Evolutionary conservation across 257 asterid genomes (phyloP), one percentile per base, ranked within the genome.

Genomic region (Gynochthodes officinalis): DNA sequence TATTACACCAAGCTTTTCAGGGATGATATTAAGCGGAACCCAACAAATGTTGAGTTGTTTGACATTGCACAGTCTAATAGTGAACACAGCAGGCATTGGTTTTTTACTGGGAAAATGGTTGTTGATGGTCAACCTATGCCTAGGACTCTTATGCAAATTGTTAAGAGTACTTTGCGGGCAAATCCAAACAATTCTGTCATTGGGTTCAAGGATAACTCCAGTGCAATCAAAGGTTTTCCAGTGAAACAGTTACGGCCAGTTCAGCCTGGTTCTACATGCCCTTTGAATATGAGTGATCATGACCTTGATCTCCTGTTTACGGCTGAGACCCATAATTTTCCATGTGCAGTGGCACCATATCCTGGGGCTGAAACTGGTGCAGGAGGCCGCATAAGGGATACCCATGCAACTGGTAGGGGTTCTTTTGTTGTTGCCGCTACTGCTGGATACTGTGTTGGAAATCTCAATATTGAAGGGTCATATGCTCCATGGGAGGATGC

Each of bases 291-390:
- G 77, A 81, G 79, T 71, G 69, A 77, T 54, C 76, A 81, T 69
- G 89, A 83, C 42, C 88, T 94, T 48, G 95, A 91, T 84, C 83
- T 91, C 78, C 75, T 94, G 70, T 91, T 91, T 79, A 91, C 98
- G 32, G 99, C 98, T 14, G 99, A 91, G 82, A 91, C 99, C 52
- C 99, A 91, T 78, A 94, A 94, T 77, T 94, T 94, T 76, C 98
- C 97, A 43, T 94, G 98, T 85, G 99, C 95, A 15, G 98, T 94
- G 74, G 98, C 99, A 30, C 99, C 97, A 25, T 94, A 91, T 78
- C 99, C 99, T 35, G 98, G 99, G 63, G 99, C 98, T 1, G 99
- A 94, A 82, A 94, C 98, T 1, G 98, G 98, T 49, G 99, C 96
- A 19, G 99, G 99, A 37, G 97, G 97, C 33, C 87, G 99, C 75